phyloP scores from a whole-genome alignment of 2,329 filamentous ascomycete species.

The Microsporum audouinii region DNA sequence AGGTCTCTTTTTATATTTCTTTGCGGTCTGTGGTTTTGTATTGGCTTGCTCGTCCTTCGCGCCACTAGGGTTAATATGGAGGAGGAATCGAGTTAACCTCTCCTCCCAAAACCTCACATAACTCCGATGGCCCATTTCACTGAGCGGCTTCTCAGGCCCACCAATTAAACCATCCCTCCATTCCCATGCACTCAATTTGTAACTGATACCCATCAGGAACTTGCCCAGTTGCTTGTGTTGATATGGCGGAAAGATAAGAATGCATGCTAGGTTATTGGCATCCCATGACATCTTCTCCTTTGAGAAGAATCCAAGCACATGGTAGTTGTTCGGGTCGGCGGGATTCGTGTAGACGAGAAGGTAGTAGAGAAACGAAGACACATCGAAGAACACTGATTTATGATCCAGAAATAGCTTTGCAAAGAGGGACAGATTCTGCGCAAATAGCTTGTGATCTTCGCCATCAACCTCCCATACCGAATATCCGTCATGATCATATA shows the following conservation, averaged over 20 bases:
- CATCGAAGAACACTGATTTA: slow-evolving; percentile 97
- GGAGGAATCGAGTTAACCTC: slow-evolving; percentile 60
- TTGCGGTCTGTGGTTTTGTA: slow-evolving; percentile 14
- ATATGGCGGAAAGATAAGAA: slow-evolving; percentile 90
- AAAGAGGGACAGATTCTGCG: slow-evolving; percentile 90
- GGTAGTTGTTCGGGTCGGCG: slow-evolving; percentile 30
- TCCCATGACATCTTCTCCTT: slow-evolving; percentile 99
- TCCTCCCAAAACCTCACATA: slow-evolving; percentile 80
- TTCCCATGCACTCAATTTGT: slow-evolving; percentile 78
- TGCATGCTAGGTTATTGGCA: slow-evolving; percentile 94
- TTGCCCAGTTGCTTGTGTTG: slow-evolving; percentile 81
- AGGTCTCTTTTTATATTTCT: slow-evolving; percentile 34
- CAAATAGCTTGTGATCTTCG: slow-evolving; percentile 75
- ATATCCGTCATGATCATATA: slow-evolving; percentile 72
- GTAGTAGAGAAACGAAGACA: slow-evolving; percentile 88
- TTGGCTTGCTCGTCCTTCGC: slow-evolving; percentile 8
- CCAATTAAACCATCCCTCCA: slow-evolving; percentile 55
- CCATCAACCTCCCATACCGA: slow-evolving; percentile 90
- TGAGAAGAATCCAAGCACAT: slow-evolving; percentile 91
- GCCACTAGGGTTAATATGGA: slow-evolving; percentile 26
- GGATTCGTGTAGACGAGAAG: slow-evolving; percentile 65
- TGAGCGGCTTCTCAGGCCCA: slow-evolving; percentile 88
- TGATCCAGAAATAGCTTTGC: slow-evolving; percentile 96
- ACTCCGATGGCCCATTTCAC: slow-evolving; percentile 67
- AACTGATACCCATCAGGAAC: slow-evolving; percentile 82